Conservation (phyloP, 345 rosid genomes). For the Gossypium herbaceum region DNA sequence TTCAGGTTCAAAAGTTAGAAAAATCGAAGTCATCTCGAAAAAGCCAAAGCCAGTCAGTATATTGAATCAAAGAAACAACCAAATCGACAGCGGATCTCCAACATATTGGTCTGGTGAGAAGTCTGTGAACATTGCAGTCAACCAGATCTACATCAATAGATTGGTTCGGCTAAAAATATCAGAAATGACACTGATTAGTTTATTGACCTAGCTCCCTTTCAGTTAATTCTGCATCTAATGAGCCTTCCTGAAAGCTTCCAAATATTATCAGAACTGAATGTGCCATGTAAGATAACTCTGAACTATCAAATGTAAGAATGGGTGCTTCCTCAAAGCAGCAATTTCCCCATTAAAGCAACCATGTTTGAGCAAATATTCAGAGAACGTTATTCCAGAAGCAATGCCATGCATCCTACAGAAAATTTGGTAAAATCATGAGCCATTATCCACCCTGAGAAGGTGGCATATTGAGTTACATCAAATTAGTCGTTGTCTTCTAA, state of each 20-base stretch:
- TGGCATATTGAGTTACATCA: slow-evolving; percentile 18
- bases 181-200: too few relatives aligned
- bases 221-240: too few relatives aligned
- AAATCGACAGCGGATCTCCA: not conserved
- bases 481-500: slow-evolving; percentile 16
- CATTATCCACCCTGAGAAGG: slow-evolving; percentile 16
- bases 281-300: too few relatives aligned
- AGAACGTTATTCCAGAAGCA: not conserved
- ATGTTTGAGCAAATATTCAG: not conserved
- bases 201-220: too few relatives aligned
- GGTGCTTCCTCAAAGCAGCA: not conserved
- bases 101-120: not conserved
- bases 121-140: not conserved
- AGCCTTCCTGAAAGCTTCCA: too few relatives aligned
- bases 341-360: not conserved
- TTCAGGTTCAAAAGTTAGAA: not conserved
- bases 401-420: slow-evolving; percentile 3
- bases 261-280: too few relatives aligned
- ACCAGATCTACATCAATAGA: too few relatives aligned
- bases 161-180: too few relatives aligned
- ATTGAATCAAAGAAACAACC: not conserved
- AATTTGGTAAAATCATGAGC: not conserved
- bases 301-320: not conserved
- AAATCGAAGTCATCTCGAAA: not conserved
- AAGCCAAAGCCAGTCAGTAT: not conserved